These are phyloP conservation scores for Sphagnum magellanicum DNA, from an alignment of 228 moss, liverwort and hornwort genomes.

Conservation along the genomic window DNA sequence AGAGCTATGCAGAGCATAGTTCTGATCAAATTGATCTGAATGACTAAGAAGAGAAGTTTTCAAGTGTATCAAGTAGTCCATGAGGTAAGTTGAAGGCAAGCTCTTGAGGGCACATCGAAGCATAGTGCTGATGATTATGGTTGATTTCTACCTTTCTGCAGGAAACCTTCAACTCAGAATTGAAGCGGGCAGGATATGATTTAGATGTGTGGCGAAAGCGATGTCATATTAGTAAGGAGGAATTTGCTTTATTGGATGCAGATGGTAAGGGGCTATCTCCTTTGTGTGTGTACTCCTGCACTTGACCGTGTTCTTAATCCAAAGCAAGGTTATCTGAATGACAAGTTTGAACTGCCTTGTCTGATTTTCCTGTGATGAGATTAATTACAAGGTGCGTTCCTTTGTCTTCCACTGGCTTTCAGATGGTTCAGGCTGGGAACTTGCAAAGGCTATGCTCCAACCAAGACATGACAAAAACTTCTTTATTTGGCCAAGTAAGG, in stretches of 20 bases:
- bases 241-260: constrained; percentile 80
- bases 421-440: constrained; percentile 97
- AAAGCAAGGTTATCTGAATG: background rate
- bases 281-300: constrained; percentile 7
- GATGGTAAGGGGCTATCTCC: constrained; percentile 41
- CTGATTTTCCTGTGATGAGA: background rate
- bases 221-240: constrained; percentile 48
- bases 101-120: no score
- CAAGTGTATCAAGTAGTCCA: no score
- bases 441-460: constrained; percentile 80
- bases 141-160: constrained; percentile 10
- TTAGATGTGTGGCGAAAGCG: constrained; percentile 75
- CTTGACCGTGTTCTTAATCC: background rate
- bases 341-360: background rate
- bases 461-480: constrained; percentile 59
- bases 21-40: no score
- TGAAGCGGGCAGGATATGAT: constrained; percentile 62
- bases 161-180: constrained; percentile 64
- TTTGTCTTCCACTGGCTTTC: background rate
- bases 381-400: background rate
- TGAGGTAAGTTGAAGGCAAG: no score
- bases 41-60: no score
- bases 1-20: no score
- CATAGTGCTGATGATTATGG: no score
- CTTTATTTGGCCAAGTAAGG: constrained; percentile 77